phyloP scores from a whole-genome alignment of 2,329 filamentous ascomycete species.

The Aureobasidium subglaciale region DNA sequence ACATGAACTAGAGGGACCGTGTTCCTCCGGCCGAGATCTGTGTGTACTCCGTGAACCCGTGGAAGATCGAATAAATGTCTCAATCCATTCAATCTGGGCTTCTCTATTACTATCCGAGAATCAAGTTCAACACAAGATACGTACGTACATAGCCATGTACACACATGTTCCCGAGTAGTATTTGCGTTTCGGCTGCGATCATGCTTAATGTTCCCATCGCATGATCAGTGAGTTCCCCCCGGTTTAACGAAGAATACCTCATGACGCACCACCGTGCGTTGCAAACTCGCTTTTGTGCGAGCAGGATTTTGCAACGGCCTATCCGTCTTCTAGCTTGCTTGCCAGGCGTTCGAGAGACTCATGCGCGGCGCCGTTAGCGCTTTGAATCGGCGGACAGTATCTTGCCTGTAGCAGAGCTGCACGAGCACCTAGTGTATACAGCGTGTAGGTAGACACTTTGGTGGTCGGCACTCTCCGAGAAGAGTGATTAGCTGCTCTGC shows the following conservation, averaged over 20 bases:
- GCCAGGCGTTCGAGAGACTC: too few species aligned
- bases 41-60: background rate
- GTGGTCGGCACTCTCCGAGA: background rate
- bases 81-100: background rate
- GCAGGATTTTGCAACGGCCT: background rate
- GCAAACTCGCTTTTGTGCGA: background rate
- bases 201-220: constrained; percentile 6
- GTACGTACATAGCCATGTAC: background rate
- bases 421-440: too few species aligned
- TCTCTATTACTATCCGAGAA: background rate
- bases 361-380: too few species aligned
- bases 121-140: background rate
- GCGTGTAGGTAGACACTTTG: too few species aligned
- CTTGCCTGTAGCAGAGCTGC: too few species aligned
- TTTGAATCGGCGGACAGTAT: too few species aligned
- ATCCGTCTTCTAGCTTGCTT: background rate
- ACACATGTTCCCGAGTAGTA: background rate
- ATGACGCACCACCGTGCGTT: background rate
- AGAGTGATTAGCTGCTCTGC: background rate
- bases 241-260: constrained; percentile 5
- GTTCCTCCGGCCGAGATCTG: background rate
- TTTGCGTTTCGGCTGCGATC: constrained; percentile 7
- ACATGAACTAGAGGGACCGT: background rate
- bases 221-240: background rate
- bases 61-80: background rate